Percentiles rank a stretch among this genome's conserved stretches.
phyloP scores from a whole-genome alignment of 164 flowering plant genomes.

The Umbellularia californica region DNA sequence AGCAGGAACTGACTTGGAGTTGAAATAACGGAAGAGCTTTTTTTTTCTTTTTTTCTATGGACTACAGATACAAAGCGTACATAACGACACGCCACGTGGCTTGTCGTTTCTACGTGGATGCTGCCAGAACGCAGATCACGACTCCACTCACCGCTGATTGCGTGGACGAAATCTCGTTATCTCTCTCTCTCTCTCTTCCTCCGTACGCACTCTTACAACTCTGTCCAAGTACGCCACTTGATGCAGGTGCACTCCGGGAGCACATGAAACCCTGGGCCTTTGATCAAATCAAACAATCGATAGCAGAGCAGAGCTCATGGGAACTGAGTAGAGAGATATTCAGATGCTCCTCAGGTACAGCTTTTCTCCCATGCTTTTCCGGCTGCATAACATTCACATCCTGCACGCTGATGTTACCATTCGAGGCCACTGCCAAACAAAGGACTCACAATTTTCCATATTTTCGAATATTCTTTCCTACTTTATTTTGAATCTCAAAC shows the following conservation, averaged over 20 bases:
- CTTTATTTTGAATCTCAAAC: neutral
- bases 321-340: too few relatives aligned
- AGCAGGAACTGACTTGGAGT: constrained; percentile 11
- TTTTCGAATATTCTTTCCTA: neutral
- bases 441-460: constrained; percentile 1
- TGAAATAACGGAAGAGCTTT: constrained; percentile 28
- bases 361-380: too few relatives aligned
- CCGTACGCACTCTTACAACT: neutral
- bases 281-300: too few relatives aligned
- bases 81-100: constrained; percentile 39
- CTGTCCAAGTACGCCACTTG: too few relatives aligned
- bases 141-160: constrained; percentile 46
- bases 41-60: constrained; percentile 5
- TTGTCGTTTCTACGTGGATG: constrained; percentile 20
- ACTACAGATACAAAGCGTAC: constrained; percentile 22
- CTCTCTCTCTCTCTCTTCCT: neutral
- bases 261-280: too few relatives aligned
- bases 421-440: constrained; percentile 7
- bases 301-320: too few relatives aligned
- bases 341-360: too few relatives aligned
- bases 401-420: constrained; percentile 19
- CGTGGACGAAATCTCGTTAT: constrained; percentile 38
- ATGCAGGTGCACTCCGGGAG: too few relatives aligned
- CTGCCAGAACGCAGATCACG: constrained; percentile 9
- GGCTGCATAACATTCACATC: too few relatives aligned